Base-by-base conservation (phyloP, 2,329 filamentous ascomycete species). In the Cadophora luteo-olivacea region DNA sequence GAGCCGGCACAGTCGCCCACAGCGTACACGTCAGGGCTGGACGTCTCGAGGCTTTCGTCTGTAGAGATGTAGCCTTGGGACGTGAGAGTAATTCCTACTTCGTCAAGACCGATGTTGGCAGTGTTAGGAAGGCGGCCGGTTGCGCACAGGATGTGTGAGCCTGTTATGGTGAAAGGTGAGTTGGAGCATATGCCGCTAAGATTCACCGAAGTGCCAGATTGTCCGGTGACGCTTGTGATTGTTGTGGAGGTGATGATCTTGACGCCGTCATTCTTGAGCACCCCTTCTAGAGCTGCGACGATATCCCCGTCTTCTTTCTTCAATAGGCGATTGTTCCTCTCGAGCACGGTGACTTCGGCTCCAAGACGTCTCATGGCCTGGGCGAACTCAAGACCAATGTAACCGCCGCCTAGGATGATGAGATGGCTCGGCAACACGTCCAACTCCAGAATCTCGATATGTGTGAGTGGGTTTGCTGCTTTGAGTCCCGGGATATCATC, bases 101-200 rank as follows among this genome's bases (percentile, higher is more conserved):
- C 51, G 14, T 52, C 57, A 19, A 66, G 33, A 16, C 57, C 64
- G n/a, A 66, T 60, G 33, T 61, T 29, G 3, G 36, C 29, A 4
- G 64, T 66, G 22, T 66, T 66, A 2, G 64, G 64, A 6, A 66
- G 33, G 19, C 64, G 64, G 11, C 57, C 64, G 6, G 55, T 52
- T n/a, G 64, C 64, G 19, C 41, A 60, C 9, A 66, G 64, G 32
- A 66, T 66, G 38, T 66, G 64, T 2, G 64, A 66, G 33, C 64
- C 64, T 51, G 52, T 55, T 55, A 33, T 55, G 25, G 52, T 32
- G 25, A 55, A 33, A 25, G 52, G 25, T n/a, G 14, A 14, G 29
- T 19, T 33, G 41, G 32, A 52, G 29, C 45, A 62, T 22, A 45
- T 62, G 3, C 49, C 60, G 4, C 25, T 51, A 16, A 62, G 24